Base-by-base conservation (phyloP, 176 grass and related monocot genomes). In the Oryza officinalis region DNA sequence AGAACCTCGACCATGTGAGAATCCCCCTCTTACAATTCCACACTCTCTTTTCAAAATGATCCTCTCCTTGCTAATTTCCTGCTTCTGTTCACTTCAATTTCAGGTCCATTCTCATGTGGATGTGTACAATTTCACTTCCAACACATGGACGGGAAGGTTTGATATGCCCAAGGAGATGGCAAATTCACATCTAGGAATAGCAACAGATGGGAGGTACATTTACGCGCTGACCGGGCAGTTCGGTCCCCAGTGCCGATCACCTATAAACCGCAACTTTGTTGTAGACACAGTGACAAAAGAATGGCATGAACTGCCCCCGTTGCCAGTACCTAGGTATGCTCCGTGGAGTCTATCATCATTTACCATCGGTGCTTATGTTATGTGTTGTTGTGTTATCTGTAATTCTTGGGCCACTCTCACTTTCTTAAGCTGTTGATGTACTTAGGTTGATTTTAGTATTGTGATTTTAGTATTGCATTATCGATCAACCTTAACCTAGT, bases 71-170 rank as follows among this genome's bases (percentile, higher is more conserved):
- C 18, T 84, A 66, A 89, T 47, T 46, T 67, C 15, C 59, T 46
- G 45, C 77, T 74, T 70, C 67, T 27, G 14, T 82, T 80, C 59
- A 77, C 38, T 20, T 68, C 40, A 38, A 38, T 86, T 86, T 67
- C 67, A 97, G 95, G 95, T 97, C 3, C 92, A 97, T 92, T 93
- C 90, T 88, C 92, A 97, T 87, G 90, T 94, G 12, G 95, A 94
- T 82, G 81, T 97, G n/a, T 97, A 91, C 64, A 93, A 91, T 83
- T 92, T 97, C 66, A 91, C 90, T 15, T 81, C 83, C 37, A 94
- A 94, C 74, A 86, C 83, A 79, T 97, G 95, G 92, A 49, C 40
- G 22, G 67, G 73, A 52, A 92, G 75, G 83, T 97, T 97, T 89
- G 81, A 86, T 78, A 97, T 89, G 81, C 95, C 95, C 13, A 89